Percentiles rank a stretch among this genome's conserved stretches.
phyloP scores from a whole-genome alignment of 2,329 filamentous ascomycete genomes.

The Chaetomium globosum region DNA sequence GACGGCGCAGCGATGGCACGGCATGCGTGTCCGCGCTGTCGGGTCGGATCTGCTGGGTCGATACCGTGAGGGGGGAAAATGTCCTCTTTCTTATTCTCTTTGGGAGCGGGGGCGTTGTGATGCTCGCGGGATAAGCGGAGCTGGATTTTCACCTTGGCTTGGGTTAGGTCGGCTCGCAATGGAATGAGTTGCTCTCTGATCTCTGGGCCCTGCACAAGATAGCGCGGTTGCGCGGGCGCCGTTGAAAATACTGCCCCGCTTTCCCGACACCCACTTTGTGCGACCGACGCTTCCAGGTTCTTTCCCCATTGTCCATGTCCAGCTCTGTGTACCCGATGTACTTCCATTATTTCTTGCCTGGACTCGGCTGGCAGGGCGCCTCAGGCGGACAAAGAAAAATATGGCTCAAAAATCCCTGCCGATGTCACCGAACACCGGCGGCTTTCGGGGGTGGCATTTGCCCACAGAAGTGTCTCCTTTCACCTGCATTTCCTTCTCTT shows the following conservation, averaged over 20 bases:
- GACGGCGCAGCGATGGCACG: conserved; percentile 6
- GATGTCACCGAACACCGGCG: background rate
- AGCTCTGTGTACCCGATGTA: no score
- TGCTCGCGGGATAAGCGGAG: background rate
- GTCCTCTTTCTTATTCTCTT: background rate
- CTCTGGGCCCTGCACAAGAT: background rate
- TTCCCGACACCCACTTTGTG: background rate
- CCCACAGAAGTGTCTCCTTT: background rate
- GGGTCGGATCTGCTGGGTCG: conserved; percentile 21
- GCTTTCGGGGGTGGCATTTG: background rate
- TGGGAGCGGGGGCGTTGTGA: background rate
- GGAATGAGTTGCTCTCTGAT: background rate
- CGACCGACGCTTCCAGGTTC: background rate
- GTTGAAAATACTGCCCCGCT: background rate
- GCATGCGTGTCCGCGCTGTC: conserved; percentile 20
- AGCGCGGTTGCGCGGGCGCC: background rate
- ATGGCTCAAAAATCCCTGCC: no score
- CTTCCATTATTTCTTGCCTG: background rate
- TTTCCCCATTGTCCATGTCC: no score
- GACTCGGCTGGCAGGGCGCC: background rate
- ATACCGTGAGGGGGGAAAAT: background rate
- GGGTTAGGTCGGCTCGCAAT: background rate
- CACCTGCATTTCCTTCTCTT: background rate
- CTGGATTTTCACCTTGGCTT: background rate
- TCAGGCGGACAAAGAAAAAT: background rate